Evolutionary conservation across 2,329 filamentous ascomycete genomes (phyloP).

Genomic region (Pseudocercospora musae): DNA sequence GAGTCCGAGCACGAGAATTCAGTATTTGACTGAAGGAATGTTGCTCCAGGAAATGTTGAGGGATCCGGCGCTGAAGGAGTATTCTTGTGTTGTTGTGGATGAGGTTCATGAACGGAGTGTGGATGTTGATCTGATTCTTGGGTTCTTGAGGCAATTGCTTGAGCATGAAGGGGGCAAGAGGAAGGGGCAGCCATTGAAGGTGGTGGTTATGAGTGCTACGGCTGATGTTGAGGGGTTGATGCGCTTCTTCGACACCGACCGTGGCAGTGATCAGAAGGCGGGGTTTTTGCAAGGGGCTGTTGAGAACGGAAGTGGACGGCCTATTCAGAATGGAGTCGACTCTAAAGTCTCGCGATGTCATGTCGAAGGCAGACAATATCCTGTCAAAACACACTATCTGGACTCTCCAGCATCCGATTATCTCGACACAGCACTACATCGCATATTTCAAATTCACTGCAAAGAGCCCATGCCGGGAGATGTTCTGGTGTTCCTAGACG

Average conservation of each 20-base stretch:
- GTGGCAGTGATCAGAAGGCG: neutral
- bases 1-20: slow-evolving; percentile 78
- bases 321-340: neutral
- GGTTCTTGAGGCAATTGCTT: slow-evolving; percentile 79
- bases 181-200: slow-evolving; percentile 66
- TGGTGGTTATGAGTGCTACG: slow-evolving; percentile 96
- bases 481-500: slow-evolving; percentile 85
- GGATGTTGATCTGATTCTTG: slow-evolving; percentile 86
- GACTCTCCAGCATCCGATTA: slow-evolving; percentile 73
- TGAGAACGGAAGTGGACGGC: neutral
- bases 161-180: slow-evolving; percentile 56
- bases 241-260: slow-evolving; percentile 61
- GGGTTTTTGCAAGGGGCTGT: neutral
- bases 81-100: slow-evolving; percentile 88
- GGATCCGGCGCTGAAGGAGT: slow-evolving; percentile 77
- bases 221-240: slow-evolving; percentile 78
- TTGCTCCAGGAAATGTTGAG: slow-evolving; percentile 86
- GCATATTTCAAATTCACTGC: slow-evolving; percentile 80
- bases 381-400: slow-evolving; percentile 75
- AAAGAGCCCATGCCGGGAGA: slow-evolving; percentile 82
- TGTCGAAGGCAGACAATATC: slow-evolving; percentile 83
- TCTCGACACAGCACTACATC: slow-evolving; percentile 74
- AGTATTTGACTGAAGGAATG: slow-evolving; percentile 96
- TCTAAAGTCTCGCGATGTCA: slow-evolving; percentile 44
- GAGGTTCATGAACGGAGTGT: slow-evolving; percentile 96